These are phyloP conservation scores for Lipomyces sp. DNA, from an alignment of 805 yeast genomes.

Conservation along the genomic window DNA sequence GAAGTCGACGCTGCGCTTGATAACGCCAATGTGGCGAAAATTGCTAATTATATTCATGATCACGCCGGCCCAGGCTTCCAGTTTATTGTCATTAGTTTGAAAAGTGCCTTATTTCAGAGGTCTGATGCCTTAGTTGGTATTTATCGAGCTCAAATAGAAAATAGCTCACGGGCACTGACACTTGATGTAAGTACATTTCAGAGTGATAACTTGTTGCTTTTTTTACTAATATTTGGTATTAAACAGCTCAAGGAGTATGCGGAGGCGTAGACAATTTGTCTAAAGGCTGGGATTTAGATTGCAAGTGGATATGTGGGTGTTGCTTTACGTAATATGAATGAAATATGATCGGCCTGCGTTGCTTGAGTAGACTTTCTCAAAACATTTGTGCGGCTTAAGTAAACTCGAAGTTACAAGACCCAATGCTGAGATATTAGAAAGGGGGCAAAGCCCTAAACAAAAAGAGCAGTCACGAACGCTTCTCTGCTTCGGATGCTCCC, in stretches of 20 bases:
- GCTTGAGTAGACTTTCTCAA: no score
- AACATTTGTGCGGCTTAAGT: no score
- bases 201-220: background rate
- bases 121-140: slow-evolving; percentile 93
- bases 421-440: no score
- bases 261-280: no score
- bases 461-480: no score
- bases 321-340: no score
- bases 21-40: slow-evolving; percentile 75
- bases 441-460: no score
- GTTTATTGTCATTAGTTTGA: slow-evolving; percentile 88
- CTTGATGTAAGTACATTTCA: slow-evolving; percentile 49
- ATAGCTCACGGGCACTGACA: slow-evolving; percentile 70
- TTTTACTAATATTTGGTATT: background rate
- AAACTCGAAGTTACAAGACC: no score
- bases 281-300: no score
- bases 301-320: no score
- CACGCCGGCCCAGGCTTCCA: slow-evolving; percentile 78
- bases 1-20: slow-evolving; percentile 99
- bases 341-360: no score
- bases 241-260: slow-evolving; percentile 8
- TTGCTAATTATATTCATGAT: slow-evolving; percentile 78
- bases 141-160: slow-evolving; percentile 72
- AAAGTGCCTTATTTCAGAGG: slow-evolving; percentile 78
- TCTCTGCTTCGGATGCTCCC: no score